phyloP scores from a whole-genome alignment of 331 rosid genomes.

The Quercus phellos region DNA sequence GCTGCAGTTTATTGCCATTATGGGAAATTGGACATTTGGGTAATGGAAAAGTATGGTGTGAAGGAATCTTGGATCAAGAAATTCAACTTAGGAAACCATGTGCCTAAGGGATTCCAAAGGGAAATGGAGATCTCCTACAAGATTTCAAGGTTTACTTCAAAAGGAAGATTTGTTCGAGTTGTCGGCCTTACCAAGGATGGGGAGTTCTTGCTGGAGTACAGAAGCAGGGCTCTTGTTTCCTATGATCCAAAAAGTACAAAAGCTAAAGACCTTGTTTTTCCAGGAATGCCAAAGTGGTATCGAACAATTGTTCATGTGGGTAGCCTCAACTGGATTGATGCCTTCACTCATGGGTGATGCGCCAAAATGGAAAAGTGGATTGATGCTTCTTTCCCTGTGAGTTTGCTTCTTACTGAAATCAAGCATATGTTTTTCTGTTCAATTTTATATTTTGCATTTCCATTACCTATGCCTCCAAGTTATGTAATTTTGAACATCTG shows the following conservation, averaged over 20 bases:
- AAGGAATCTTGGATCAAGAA: slow-evolving; percentile 37
- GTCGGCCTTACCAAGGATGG: slow-evolving; percentile 28
- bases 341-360: background rate
- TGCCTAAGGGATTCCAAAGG: slow-evolving; percentile 27
- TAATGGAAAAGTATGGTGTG: slow-evolving; percentile 36
- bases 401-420: background rate
- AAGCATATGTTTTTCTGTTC: background rate
- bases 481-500: background rate
- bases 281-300: slow-evolving; percentile 47
- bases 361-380: background rate
- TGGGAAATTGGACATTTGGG: slow-evolving; percentile 45
- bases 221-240: slow-evolving; percentile 34
- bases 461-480: background rate
- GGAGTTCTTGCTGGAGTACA: slow-evolving; percentile 39
- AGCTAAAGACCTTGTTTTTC: slow-evolving; percentile 24
- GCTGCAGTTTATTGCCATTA: slow-evolving; percentile 22
- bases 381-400: background rate
- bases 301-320: slow-evolving; percentile 44
- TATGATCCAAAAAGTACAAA: slow-evolving; percentile 24
- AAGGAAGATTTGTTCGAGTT: slow-evolving; percentile 25
- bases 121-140: slow-evolving; percentile 1
- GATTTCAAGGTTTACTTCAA: slow-evolving; percentile 10
- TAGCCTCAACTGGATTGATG: slow-evolving; percentile 21
- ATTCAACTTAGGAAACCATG: slow-evolving; percentile 20
- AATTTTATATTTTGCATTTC: background rate